Evolutionary conservation across 2,329 filamentous ascomycete genomes (phyloP), one percentile per base, ranked within the genome.

Genomic region (Cladophialophora psammophila): DNA sequence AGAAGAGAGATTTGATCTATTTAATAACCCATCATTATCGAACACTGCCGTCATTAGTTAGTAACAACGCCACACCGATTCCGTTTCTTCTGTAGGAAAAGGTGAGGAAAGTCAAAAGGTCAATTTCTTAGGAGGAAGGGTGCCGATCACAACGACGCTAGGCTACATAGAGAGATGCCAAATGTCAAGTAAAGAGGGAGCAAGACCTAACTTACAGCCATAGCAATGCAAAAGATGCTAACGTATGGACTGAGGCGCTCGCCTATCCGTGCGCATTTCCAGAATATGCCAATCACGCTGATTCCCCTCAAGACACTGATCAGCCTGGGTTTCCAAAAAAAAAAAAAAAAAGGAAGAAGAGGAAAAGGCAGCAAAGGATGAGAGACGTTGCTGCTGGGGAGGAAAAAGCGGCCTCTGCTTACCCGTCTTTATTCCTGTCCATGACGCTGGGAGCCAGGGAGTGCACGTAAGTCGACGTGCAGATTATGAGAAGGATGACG

Each of bases 161-260:
- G 40, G 55, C 20, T 36, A 13, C 10, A 42, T 2, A 12, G 34
- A 57, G 20, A 18, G 59, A 53, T 13, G 13, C 34, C 13, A 2
- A 10, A 15, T 56, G 53, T 34, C 10, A 35, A 12, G 18, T 34
- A 5, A 18, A 57, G 36, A 48, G 35, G 32, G 26, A 56, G 35
- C 2, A 40, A 15, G 6, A 60, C 66, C 67, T n/a, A 20, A 65
- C 87, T 81, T 78, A 97, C 95, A 72, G 95, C 95, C 94, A 99
- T 98, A 74, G 93, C 80, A 36, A 97, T 85, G 78, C 94, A 98
- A 78, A 93, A 96, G 77, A 98, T 83, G 82, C 93, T 96, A 75
- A 99, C 92, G 79, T 98, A 98, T 50, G 95, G 95, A 78, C 93
- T 97, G 72, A 99, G 79, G 71, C 95, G 84, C 83, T 99, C 95